Evolutionary conservation across 192 early-diverging fungal species (phyloP), one percentile per base, ranked within the genome.

Genomic region (Mortierella claussenii): DNA sequence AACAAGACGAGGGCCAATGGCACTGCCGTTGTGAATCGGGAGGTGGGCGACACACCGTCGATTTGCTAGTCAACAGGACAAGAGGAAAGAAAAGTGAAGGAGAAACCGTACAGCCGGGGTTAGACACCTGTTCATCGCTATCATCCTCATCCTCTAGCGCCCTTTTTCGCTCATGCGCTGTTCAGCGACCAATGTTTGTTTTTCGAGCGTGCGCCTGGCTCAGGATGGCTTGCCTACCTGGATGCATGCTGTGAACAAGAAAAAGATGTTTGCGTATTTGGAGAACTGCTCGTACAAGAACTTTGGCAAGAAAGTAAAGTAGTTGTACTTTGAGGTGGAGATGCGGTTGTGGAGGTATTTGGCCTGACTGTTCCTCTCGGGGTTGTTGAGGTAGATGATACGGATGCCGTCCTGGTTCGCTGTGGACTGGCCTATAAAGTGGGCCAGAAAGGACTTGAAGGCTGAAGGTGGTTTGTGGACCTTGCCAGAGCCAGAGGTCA

Each of bases 191-290:
- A n/a, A n/a, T n/a, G n/a, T n/a, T n/a, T n/a, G n/a, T n/a, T n/a
- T n/a, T n/a, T n/a, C n/a, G n/a, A n/a, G n/a, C n/a, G n/a, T n/a
- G n/a, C n/a, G n/a, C n/a, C n/a, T n/a, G n/a, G n/a, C n/a, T n/a
- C n/a, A n/a, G n/a, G n/a, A n/a, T n/a, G n/a, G n/a, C n/a, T n/a
- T n/a, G n/a, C n/a, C n/a, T 86, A 94, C 93, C 84, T 97, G 96
- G 50, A 98, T 97, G 47, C 88, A 89, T 11, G 94, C 95, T 17
- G 95, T 98, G 79, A 99, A 97, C 80, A 99, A 81, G 87, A 99
- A 99, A 74, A 98, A 99, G 71, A 98, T 80, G 83, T 99, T 99
- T 57, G 98, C 98, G 83, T 98, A 98, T 82, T 97, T 96, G 46
- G 92, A 93, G 66, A 99, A 99, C 86, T 99, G 96, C 81, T 98